Evolutionary conservation across 345 rosid genomes (phyloP).

Genomic region (Pelargonium nanum): DNA sequence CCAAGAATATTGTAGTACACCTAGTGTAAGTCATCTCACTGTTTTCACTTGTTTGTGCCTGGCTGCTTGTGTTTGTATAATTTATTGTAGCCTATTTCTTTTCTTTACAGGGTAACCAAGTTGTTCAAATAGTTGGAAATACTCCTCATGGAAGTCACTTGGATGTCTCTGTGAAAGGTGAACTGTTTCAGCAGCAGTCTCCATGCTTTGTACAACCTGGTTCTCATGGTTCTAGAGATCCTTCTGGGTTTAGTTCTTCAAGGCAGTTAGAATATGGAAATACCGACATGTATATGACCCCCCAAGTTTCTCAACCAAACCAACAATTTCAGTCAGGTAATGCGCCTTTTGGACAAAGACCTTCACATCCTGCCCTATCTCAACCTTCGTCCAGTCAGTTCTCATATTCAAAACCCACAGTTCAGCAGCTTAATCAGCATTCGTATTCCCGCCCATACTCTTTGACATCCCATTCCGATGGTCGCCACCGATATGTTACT

Average conservation of each 20-base stretch:
- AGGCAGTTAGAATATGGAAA: slow-evolving; percentile 64
- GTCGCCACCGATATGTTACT: slow-evolving; percentile 37
- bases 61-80: slow-evolving; percentile 5
- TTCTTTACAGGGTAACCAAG: slow-evolving; percentile 54
- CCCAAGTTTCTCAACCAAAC: slow-evolving; percentile 54
- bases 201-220: slow-evolving; percentile 43
- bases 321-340: slow-evolving; percentile 55
- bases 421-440: slow-evolving; percentile 53
- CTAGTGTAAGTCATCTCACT: slow-evolving; percentile 30
- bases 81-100: neutral
- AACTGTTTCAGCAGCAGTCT: slow-evolving; percentile 47
- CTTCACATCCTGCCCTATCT: slow-evolving; percentile 36
- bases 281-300: slow-evolving; percentile 38
- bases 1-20: slow-evolving; percentile 36
- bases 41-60: slow-evolving; percentile 8
- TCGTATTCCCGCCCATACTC: slow-evolving; percentile 46
- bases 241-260: slow-evolving; percentile 54
- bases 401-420: slow-evolving; percentile 38
- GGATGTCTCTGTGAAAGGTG: slow-evolving; percentile 40
- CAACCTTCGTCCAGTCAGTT: slow-evolving; percentile 57
- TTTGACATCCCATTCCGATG: slow-evolving; percentile 46
- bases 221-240: slow-evolving; percentile 44
- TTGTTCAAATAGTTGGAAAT: slow-evolving; percentile 44
- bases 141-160: slow-evolving; percentile 40
- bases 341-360: slow-evolving; percentile 44